These are phyloP conservation scores for Penicillium concentricum DNA, from an alignment of 2,329 filamentous ascomycete species.

Conservation along the genomic window DNA sequence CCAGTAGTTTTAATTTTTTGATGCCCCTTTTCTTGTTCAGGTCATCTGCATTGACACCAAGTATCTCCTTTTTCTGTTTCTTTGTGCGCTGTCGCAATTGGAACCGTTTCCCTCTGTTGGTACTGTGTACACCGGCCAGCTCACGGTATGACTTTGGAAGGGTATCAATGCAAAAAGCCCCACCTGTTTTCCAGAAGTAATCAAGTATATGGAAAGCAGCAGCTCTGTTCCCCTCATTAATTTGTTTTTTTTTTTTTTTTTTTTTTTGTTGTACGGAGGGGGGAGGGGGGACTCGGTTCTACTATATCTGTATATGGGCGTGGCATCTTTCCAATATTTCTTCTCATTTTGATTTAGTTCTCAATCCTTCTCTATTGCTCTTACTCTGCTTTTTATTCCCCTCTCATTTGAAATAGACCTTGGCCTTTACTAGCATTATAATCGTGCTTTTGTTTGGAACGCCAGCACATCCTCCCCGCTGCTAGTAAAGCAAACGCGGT, in stretches of 20 bases:
- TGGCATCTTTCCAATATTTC: constrained; percentile 12
- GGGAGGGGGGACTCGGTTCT: background rate
- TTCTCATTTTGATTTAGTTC: background rate
- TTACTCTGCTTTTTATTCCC: background rate
- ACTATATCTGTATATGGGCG: constrained; percentile 15
- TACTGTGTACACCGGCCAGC: constrained; percentile 13
- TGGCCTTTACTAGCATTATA: background rate
- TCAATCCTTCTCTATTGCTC: background rate
- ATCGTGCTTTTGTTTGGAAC: background rate
- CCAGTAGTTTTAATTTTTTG: background rate
- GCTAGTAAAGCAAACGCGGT: background rate
- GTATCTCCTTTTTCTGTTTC: background rate
- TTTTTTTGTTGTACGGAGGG: constrained; percentile 13
- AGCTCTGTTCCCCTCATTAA: constrained; percentile 11
- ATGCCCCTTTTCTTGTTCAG: constrained; percentile 9
- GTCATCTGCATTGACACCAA: constrained; percentile 13
- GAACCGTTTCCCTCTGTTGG: constrained; percentile 4
- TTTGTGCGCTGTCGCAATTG: constrained; percentile 20
- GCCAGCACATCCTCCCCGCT: background rate
- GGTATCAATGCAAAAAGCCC: constrained; percentile 25
- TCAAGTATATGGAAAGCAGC: constrained; percentile 20
- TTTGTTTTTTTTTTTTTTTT: constrained; percentile 12
- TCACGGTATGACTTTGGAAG: constrained; percentile 14
- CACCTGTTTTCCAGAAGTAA: constrained; percentile 27
- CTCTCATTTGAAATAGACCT: background rate